phyloP scores from a whole-genome alignment of 768 basidiomycete genomes.

The Porphyrellus cyaneotinctus region DNA sequence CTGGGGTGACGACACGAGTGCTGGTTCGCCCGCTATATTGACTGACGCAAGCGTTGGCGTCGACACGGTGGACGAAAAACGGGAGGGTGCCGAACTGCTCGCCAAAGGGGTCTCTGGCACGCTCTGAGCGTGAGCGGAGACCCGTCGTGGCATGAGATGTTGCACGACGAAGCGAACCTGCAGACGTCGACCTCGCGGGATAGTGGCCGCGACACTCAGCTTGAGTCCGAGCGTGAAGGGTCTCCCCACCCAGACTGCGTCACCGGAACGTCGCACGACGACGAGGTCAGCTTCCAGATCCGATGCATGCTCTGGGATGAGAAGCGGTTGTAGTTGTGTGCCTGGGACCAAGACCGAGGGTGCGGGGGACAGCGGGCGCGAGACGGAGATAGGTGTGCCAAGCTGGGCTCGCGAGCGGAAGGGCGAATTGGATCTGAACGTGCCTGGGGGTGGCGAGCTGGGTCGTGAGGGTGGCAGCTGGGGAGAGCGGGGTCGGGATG shows the following conservation, averaged over 20 bases:
- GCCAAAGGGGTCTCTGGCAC: conserved; percentile 4
- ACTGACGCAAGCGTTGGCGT: conserved; percentile 6
- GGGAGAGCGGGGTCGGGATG: conserved; percentile 58
- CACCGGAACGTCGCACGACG: conserved; percentile 46
- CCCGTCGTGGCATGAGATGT: conserved; percentile 49
- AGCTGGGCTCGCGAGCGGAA: conserved; percentile 33
- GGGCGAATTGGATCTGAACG: conserved; percentile 44
- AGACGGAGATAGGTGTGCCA: conserved; percentile 22
- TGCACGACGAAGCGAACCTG: conserved; percentile 61
- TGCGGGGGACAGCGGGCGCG: conserved; percentile 33
- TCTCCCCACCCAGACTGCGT: conserved; percentile 44
- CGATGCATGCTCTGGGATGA: conserved; percentile 19
- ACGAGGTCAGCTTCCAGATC: conserved; percentile 58
- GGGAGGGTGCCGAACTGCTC: conserved; percentile 3
- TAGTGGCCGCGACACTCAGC: conserved; percentile 46
- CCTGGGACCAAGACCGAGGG: conserved; percentile 16
- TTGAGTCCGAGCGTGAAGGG: conserved; percentile 58
- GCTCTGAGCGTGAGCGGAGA: conserved; percentile 10
- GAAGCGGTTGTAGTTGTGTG: conserved; percentile 19
- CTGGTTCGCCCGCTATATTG: conserved; percentile 11
- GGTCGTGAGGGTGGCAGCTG: conserved; percentile 50
- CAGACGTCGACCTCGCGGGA: conserved; percentile 34
- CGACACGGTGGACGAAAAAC: conserved; percentile 6
- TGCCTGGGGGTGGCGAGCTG: conserved; percentile 47
- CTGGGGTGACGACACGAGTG: conserved; percentile 15